A percentile compares a stretch with the other conserved stretches of the same genome.
Conservation (phyloP, 2,329 filamentous ascomycete species). For the Geosmithia flava region DNA sequence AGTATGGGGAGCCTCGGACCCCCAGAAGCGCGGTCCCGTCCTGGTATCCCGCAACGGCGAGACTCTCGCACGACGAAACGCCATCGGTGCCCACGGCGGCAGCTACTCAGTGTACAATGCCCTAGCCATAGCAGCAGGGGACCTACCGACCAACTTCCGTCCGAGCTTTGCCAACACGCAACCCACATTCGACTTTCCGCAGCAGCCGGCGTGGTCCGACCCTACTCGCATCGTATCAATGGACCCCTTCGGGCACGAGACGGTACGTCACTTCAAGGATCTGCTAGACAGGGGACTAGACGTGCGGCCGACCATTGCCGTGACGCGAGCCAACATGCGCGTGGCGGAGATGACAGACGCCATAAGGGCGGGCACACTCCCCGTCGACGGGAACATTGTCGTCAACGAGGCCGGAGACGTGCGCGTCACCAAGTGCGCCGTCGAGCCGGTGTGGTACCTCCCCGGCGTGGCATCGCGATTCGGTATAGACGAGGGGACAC, state of each 20-base stretch:
- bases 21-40: conserved; percentile 68
- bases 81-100: conserved; percentile 53
- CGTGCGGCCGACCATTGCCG: conserved; percentile 79
- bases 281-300: conserved; percentile 72
- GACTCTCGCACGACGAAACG: conserved; percentile 72
- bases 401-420: conserved; percentile 78
- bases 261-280: conserved; percentile 72
- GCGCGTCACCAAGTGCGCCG: conserved; percentile 90
- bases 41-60: conserved; percentile 67
- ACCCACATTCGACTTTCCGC: conserved; percentile 78
- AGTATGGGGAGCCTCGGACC: conserved; percentile 74
- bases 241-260: conserved; percentile 85
- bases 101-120: conserved; percentile 96
- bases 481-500: conserved; percentile 81
- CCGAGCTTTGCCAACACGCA: conserved; percentile 67
- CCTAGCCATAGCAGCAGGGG: conserved; percentile 80
- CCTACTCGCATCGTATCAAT: conserved; percentile 96
- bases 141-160: conserved; percentile 38
- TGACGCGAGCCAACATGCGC: conserved; percentile 91
- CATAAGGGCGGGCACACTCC: conserved; percentile 66
- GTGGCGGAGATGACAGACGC: conserved; percentile 76
- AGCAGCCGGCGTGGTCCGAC: conserved; percentile 81
- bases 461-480: conserved; percentile 86
- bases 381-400: conserved; percentile 75
- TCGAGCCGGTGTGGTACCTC: conserved; percentile 87